Evolutionary conservation across 1,139 yeast genomes (phyloP).

Genomic region (Yamadazyma siamensis): DNA sequence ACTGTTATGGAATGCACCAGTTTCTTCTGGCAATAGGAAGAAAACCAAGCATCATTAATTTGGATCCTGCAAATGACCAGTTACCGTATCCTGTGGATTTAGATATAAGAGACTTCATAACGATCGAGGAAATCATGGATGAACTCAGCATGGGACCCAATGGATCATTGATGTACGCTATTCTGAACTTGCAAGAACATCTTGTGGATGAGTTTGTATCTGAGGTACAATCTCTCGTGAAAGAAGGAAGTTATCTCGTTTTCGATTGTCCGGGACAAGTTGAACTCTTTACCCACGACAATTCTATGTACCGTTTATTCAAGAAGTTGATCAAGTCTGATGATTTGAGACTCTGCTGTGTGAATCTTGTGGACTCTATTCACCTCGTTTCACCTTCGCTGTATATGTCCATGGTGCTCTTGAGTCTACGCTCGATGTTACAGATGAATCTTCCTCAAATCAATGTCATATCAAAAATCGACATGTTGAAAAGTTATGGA

Average conservation of each 20-base stretch:
- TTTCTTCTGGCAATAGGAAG: constrained; percentile 93
- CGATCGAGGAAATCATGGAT: constrained; percentile 87
- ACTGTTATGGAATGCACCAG: constrained; percentile 88
- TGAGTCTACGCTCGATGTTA: constrained; percentile 69
- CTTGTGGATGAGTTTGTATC: constrained; percentile 56
- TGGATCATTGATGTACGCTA: constrained; percentile 89
- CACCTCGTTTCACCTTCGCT: constrained; percentile 86
- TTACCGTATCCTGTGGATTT: constrained; percentile 78
- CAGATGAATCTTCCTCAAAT: constrained; percentile 46
- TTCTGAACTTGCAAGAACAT: constrained; percentile 55
- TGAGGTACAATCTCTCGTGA: constrained; percentile 53
- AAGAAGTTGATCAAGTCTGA: constrained; percentile 39
- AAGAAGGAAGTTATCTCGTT: constrained; percentile 65
- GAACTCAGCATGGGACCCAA: constrained; percentile 85
- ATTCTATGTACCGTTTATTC: constrained; percentile 36
- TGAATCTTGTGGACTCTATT: constrained; percentile 81
- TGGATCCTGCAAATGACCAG: constrained; percentile 93
- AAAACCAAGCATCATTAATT: constrained; percentile 73
- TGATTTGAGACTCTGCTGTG: constrained; percentile 78
- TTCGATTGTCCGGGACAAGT: constrained; percentile 78
- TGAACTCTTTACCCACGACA: constrained; percentile 46
- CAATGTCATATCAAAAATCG: constrained; percentile 76
- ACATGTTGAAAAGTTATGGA: constrained; percentile 63
- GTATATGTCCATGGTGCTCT: constrained; percentile 76
- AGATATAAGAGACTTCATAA: constrained; percentile 84